Evolutionary conservation across 148 eudicot species (phyloP).

Genomic region (Fagopyrum tataricum): DNA sequence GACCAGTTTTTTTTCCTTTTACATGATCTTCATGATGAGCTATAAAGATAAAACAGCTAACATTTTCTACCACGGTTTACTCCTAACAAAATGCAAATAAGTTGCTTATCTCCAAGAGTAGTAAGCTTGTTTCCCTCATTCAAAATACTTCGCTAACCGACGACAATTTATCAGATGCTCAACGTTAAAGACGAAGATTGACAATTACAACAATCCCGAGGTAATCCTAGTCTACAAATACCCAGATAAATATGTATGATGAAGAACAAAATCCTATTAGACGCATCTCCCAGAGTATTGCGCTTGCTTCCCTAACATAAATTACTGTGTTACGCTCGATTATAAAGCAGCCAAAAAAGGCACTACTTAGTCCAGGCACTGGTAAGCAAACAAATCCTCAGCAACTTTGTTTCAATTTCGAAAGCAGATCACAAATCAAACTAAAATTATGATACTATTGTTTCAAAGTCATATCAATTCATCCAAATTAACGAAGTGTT

Average conservation of each 20-base stretch:
- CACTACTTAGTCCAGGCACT: background rate
- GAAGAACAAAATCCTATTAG: no score
- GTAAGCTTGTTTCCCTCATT: background rate
- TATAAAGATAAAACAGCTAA: background rate
- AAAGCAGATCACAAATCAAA: background rate
- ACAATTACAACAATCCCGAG: background rate
- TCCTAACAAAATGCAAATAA: conserved; percentile 1
- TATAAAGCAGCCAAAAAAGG: background rate
- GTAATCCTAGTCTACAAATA: no score
- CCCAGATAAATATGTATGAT: no score
- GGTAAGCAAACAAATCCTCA: background rate
- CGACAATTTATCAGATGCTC: background rate
- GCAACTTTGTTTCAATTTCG: background rate
- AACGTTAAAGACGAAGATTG: background rate
- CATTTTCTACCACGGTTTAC: background rate
- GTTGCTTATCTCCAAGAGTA: background rate
- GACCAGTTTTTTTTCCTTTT: background rate
- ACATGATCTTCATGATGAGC: background rate
- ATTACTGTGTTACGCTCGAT: no score
- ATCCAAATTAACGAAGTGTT: background rate
- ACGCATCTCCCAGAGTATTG: no score
- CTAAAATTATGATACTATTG: background rate
- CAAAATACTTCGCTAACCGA: background rate
- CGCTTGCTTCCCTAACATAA: no score
- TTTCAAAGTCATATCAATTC: background rate